phyloP scores from a whole-genome alignment of 768 basidiomycete genomes.

The Pholiota conissans region DNA sequence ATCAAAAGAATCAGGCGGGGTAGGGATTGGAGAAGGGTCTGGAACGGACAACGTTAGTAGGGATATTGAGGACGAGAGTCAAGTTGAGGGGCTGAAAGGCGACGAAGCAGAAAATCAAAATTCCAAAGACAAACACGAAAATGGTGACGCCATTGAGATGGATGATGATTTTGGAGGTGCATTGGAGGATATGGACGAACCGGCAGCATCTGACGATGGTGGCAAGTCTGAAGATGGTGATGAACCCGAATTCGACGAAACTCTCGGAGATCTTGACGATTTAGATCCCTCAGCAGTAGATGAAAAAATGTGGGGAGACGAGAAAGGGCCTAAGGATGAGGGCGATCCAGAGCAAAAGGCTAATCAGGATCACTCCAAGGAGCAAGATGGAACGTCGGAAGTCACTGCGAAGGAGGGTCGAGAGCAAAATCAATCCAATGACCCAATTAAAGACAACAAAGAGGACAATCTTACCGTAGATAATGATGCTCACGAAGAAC shows the following conservation, averaged over 20 bases:
- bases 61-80: conserved; percentile 94
- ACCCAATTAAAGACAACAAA: conserved; percentile 29
- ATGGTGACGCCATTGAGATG: conserved; percentile 89
- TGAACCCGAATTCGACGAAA: conserved; percentile 76
- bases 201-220: conserved; percentile 49
- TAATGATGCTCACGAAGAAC: conserved; percentile 21
- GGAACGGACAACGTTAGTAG: conserved; percentile 89
- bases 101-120: conserved; percentile 53
- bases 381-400: conserved; percentile 56
- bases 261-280: conserved; percentile 78
- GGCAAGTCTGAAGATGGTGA: conserved; percentile 53
- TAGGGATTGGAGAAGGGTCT: conserved; percentile 86
- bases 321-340: conserved; percentile 56
- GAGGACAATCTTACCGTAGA: conserved; percentile 18
- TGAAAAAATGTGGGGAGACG: conserved; percentile 97
- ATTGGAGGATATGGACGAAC: conserved; percentile 80
- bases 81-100: conserved; percentile 89
- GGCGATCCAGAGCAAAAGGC: conserved; percentile 55
- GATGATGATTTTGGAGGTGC: conserved; percentile 85
- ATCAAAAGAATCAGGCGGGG: conserved; percentile 61
- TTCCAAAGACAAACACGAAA: conserved; percentile 46
- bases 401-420: conserved; percentile 78
- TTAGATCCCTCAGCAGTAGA: conserved; percentile 84
- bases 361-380: conserved; percentile 59
- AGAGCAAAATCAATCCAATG: conserved; percentile 28